These are phyloP conservation scores for Dalbergia cultrata DNA, from an alignment of 306 rosid species.

Conservation along the genomic window DNA sequence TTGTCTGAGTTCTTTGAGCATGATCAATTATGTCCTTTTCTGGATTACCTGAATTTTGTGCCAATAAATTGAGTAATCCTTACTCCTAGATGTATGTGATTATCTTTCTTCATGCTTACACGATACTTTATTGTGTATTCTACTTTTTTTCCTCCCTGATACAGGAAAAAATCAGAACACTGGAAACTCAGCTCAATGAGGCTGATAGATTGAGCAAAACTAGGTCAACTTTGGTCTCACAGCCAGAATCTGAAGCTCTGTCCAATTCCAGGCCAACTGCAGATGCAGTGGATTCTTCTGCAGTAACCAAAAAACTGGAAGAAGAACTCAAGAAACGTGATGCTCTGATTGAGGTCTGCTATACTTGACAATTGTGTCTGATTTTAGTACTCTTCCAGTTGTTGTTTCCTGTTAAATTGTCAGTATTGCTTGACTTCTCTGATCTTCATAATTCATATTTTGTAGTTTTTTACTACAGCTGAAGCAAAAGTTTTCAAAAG, in stretches of 20 bases:
- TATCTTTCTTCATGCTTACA: slow-evolving; percentile 27
- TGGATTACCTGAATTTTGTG: slow-evolving; percentile 9
- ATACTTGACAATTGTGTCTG: slow-evolving; percentile 35
- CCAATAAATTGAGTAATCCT: slow-evolving; percentile 26
- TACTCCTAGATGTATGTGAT: slow-evolving; percentile 28
- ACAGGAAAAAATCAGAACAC: slow-evolving; percentile 73
- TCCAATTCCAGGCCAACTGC: slow-evolving; percentile 64
- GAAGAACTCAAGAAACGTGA: slow-evolving; percentile 98
- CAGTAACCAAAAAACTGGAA: slow-evolving; percentile 87
- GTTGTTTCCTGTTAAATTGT: slow-evolving; percentile 1
- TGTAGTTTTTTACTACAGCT: not conserved
- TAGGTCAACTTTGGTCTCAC: slow-evolving; percentile 53
- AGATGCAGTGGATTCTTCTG: slow-evolving; percentile 71
- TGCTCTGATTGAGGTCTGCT: slow-evolving; percentile 91
- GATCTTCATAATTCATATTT: not conserved
- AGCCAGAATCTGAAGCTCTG: slow-evolving; percentile 56
- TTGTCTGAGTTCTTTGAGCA: slow-evolving; percentile 31
- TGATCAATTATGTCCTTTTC: slow-evolving; percentile 13
- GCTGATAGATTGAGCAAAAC: slow-evolving; percentile 56
- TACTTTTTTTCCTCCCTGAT: slow-evolving; percentile 42
- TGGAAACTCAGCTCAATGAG: slow-evolving; percentile 78
- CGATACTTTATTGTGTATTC: slow-evolving; percentile 24
- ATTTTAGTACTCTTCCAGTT: slow-evolving; percentile 14
- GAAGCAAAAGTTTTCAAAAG: not conserved
- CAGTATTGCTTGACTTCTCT: slow-evolving; percentile 33